Base-by-base conservation (phyloP, 2,329 filamentous ascomycete genomes). In the Fusarium neocosmosporiellum region DNA sequence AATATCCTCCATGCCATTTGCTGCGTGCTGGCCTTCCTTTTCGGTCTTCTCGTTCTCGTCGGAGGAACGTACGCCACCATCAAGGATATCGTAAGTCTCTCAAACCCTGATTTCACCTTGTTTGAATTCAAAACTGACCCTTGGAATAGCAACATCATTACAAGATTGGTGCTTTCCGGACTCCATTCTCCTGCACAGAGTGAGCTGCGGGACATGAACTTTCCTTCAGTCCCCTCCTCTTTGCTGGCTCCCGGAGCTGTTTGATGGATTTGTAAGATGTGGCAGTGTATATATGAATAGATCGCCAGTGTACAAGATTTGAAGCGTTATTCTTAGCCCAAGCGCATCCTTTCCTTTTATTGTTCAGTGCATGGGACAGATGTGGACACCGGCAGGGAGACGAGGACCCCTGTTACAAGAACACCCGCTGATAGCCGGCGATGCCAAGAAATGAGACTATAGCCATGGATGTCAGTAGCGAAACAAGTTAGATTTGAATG, bases 31-130 rank as follows among this genome's bases (percentile, higher is more conserved):
- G 43, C 57, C 11, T 63, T 71, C 29, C 18, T 24, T 4, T 54
- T 71, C 16, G 68, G 68, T 14, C 62, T 71, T 18, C 62, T 71
- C 8, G 24, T 69, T n/a, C 57, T 71, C 2, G 16, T 68, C 14
- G 68, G 57, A 33, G 68, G 68, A 10, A 71, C 68, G 8, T 71
- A 63, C 13, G 66, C 68, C 7, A 65, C 57, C 14, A 43, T 71
- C 7, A 65, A 62, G 29, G 66, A 68, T 33, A 68, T 68, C n/a
- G 66, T 68, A 53, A 65, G 66, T 65, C 4, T 20, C 27, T 7
- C 10, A 16, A 22, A 8, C 10, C 16, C 31, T 24, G 9, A 13
- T n/a, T 24, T 63, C n/a, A 18, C 20, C 9, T 6, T 34, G 20
- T 22, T 9, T 13, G 1, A 53, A 31, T 8, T 31, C 27, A n/a